Conservation (phyloP, 2,329 filamentous ascomycete species). For the Myriosclerotinia scirpicola region DNA sequence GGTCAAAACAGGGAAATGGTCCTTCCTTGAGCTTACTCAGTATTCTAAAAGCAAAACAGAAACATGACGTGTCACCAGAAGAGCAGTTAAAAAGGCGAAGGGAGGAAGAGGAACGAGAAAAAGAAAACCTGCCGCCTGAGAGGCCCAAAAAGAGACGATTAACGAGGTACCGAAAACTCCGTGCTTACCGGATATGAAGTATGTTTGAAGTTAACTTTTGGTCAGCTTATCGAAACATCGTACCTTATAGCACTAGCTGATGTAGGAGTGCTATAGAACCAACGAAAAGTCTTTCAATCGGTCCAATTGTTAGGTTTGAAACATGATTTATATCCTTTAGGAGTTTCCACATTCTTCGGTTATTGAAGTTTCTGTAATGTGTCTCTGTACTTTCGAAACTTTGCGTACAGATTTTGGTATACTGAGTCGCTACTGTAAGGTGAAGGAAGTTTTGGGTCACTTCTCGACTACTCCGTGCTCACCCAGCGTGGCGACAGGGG, state of each 20-base stretch:
- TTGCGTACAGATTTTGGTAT: neutral
- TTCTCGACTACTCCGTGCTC: neutral
- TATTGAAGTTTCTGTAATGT: neutral
- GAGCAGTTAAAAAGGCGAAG: neutral
- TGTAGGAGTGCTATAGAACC: neutral
- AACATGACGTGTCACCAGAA: neutral
- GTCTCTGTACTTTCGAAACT: neutral
- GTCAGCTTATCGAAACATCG: neutral
- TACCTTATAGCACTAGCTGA: constrained; percentile 6
- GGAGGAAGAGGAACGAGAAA: neutral
- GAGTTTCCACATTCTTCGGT: neutral
- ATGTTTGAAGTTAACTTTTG: constrained; percentile 4
- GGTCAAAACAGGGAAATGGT: neutral
- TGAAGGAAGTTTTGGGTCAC: neutral
- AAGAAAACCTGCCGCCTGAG: neutral
- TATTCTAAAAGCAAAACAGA: neutral
- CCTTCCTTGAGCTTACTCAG: too few relatives aligned
- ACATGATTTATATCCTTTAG: neutral
- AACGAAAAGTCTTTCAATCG: neutral
- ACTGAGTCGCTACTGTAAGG: neutral
- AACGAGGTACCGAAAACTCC: constrained; percentile 5
- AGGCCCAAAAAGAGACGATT: neutral
- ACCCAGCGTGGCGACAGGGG: neutral
- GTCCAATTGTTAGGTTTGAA: neutral
- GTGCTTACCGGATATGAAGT: constrained; percentile 12